These are phyloP conservation scores for Salix exigua DNA, from an alignment of 345 rosid genomes.

Conservation along the genomic window DNA sequence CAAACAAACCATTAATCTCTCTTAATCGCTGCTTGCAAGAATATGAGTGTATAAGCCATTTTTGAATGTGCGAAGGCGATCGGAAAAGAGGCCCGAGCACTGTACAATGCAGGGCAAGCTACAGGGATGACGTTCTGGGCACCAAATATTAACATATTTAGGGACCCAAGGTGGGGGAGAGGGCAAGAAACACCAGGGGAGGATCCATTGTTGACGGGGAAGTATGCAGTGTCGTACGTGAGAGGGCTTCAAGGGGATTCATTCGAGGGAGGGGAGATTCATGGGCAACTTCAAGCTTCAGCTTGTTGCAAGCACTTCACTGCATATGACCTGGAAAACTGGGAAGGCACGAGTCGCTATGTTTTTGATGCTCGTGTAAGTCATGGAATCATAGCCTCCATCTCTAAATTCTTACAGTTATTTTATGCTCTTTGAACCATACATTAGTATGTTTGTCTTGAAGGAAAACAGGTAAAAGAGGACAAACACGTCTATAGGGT, in stretches of 20 bases:
- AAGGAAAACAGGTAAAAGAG: too few relatives aligned
- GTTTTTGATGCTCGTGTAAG: conserved; percentile 32
- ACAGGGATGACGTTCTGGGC: conserved; percentile 34
- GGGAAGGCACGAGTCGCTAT: conserved; percentile 30
- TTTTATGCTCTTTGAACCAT: too few relatives aligned
- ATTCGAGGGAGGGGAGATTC: conserved; percentile 26
- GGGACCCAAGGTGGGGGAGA: conserved; percentile 39
- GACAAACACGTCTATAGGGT: too few relatives aligned
- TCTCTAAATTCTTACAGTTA: too few relatives aligned
- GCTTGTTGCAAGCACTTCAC: conserved; percentile 35
- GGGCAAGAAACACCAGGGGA: conserved; percentile 35
- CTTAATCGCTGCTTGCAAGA: background rate
- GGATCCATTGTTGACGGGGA: conserved; percentile 25
- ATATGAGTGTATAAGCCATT: background rate
- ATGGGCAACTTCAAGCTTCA: conserved; percentile 31
- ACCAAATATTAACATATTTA: conserved; percentile 28
- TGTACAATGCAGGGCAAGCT: conserved; percentile 31
- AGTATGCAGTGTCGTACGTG: conserved; percentile 28
- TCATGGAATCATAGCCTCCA: too few relatives aligned
- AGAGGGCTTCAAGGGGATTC: conserved; percentile 32
- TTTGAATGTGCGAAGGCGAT: conserved; percentile 11
- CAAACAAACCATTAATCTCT: background rate
- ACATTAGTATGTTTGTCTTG: too few relatives aligned
- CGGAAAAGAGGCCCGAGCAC: conserved; percentile 29
- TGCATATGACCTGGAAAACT: conserved; percentile 32